A percentile compares a stretch with the other conserved stretches of the same genome.
Evolutionary conservation across 345 rosid species (phyloP).

Genomic region (Camelina neglecta): DNA sequence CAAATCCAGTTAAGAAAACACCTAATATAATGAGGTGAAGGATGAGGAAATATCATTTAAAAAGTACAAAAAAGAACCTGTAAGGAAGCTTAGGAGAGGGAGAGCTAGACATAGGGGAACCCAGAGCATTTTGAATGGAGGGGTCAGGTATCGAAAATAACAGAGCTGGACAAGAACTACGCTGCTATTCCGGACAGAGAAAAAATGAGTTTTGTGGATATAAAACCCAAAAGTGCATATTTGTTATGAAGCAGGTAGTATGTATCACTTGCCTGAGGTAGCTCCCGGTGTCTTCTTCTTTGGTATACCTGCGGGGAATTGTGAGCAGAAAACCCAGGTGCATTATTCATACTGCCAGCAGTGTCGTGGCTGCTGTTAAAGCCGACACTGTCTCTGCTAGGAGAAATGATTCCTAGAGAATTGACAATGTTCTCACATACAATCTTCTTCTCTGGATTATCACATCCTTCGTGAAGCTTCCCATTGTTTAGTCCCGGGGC

Average conservation of each 20-base stretch:
- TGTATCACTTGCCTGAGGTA: constrained; percentile 42
- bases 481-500: constrained; percentile 4
- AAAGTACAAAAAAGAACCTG: constrained; percentile 36
- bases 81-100: constrained; percentile 44
- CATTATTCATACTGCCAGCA: constrained; percentile 8
- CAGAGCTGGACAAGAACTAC: constrained; percentile 19
- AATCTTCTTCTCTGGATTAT: constrained; percentile 40
- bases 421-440: not conserved
- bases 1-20: not conserved
- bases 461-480: constrained; percentile 30
- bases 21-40: not conserved
- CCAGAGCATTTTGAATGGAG: constrained; percentile 26
- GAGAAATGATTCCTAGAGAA: not conserved
- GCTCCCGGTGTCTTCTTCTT: constrained; percentile 49
- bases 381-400: constrained; percentile 11
- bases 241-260: not conserved
- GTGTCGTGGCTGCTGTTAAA: not conserved
- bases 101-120: constrained; percentile 33
- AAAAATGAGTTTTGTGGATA: not conserved
- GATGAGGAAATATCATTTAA: not conserved
- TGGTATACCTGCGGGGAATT: constrained; percentile 20
- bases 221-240: not conserved
- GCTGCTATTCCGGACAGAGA: constrained; percentile 22
- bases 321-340: constrained; percentile 22
- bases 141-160: constrained; percentile 10